Percentiles rank a stretch among this genome's conserved stretches.
Evolutionary conservation across 1,139 yeast species (phyloP).

Genomic region (Pichia sorboxylosa): DNA sequence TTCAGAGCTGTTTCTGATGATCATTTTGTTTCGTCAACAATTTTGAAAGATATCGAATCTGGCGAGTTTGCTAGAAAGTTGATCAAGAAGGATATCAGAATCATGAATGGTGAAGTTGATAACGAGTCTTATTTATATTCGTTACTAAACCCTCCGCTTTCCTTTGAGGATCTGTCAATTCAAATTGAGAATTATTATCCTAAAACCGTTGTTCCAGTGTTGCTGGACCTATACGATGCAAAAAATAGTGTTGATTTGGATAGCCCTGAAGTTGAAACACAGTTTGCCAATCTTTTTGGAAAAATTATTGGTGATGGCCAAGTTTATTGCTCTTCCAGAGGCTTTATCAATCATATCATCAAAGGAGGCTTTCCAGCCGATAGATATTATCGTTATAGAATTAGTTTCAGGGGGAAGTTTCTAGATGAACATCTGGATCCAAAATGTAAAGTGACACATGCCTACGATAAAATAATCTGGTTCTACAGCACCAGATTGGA

Average conservation of each 20-base stretch:
- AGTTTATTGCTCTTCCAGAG: conserved; percentile 28
- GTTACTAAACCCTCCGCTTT: conserved; percentile 25
- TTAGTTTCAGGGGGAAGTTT: conserved; percentile 24
- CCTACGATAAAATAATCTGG: conserved; percentile 26
- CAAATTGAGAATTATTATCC: conserved; percentile 30
- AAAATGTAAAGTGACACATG: conserved; percentile 25
- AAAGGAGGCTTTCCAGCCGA: conserved; percentile 22
- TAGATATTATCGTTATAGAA: conserved; percentile 24
- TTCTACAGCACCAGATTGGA: conserved; percentile 22
- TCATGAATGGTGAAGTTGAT: conserved; percentile 29
- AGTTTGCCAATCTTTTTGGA: conserved; percentile 23
- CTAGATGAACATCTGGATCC: conserved; percentile 21
- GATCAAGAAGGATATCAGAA: conserved; percentile 16
- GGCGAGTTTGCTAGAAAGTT: conserved; percentile 26
- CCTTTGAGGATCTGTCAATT: conserved; percentile 18
- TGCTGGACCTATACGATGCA: conserved; percentile 23
- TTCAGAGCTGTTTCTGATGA: conserved; percentile 31
- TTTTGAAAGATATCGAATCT: conserved; percentile 24
- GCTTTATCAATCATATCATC: conserved; percentile 22
- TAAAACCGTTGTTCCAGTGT: conserved; percentile 19
- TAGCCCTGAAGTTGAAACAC: conserved; percentile 13
- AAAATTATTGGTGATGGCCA: conserved; percentile 29
- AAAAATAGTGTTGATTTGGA: conserved; percentile 14
- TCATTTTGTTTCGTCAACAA: conserved; percentile 22
- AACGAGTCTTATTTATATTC: conserved; percentile 28